Percentiles rank a stretch among this genome's conserved stretches.
Evolutionary conservation across 2,329 filamentous ascomycete species (phyloP).

Genomic region (Pestalotiopsis sp.): DNA sequence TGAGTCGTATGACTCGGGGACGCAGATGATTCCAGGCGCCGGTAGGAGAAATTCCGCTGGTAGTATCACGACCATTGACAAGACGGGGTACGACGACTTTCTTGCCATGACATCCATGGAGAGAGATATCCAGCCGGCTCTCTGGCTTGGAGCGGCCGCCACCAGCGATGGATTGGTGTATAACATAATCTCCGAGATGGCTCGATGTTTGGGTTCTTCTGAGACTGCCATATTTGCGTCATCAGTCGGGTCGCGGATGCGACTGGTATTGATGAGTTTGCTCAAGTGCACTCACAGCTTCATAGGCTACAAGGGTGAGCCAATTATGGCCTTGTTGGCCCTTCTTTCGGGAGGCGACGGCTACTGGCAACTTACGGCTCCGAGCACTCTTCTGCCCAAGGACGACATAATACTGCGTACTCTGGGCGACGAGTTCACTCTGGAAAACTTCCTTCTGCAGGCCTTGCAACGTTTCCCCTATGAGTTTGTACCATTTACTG

Average conservation of each 20-base stretch:
- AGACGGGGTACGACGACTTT: constrained; percentile 59
- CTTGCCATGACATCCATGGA: constrained; percentile 50
- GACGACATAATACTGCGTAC: constrained; percentile 40
- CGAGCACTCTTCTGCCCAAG: constrained; percentile 36
- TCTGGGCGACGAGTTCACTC: constrained; percentile 55
- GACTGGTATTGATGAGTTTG: constrained; percentile 67
- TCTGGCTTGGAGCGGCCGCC: constrained; percentile 48
- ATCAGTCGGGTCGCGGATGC: constrained; percentile 62
- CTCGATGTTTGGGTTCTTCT: constrained; percentile 44
- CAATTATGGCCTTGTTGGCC: constrained; percentile 65
- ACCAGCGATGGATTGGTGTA: constrained; percentile 54
- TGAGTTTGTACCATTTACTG: constrained; percentile 78
- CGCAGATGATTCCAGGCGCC: constrained; percentile 37
- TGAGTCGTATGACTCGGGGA: constrained; percentile 53
- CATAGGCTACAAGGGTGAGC: constrained; percentile 71
- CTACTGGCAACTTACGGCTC: constrained; percentile 53
- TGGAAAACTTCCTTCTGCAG: constrained; percentile 63
- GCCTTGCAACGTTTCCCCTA: constrained; percentile 80
- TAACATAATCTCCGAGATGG: constrained; percentile 53
- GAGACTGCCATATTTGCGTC: constrained; percentile 48
- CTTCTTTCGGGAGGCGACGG: constrained; percentile 57
- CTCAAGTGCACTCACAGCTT: constrained; percentile 66
- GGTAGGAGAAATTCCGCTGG: constrained; percentile 59
- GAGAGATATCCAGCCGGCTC: constrained; percentile 52
- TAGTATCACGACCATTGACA: constrained; percentile 63